Conservation (phyloP, 192 early-diverging fungal species). For the Paraglomus occultum region DNA sequence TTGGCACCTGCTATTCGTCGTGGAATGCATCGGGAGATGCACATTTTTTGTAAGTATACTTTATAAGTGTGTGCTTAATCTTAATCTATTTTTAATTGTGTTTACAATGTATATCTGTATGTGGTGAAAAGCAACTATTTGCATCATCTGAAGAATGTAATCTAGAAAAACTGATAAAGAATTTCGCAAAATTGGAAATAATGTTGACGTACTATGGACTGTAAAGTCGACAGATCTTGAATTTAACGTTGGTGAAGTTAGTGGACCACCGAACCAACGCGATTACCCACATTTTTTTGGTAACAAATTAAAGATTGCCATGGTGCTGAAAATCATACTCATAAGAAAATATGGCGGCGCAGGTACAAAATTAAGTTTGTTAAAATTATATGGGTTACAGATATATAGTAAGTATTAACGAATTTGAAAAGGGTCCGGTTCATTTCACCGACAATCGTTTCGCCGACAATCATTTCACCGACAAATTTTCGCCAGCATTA, state of each 20-base stretch:
- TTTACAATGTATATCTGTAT: slow-evolving; percentile 8
- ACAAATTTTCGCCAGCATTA: no score
- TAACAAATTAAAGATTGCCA: slow-evolving; percentile 18
- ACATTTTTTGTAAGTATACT: no score
- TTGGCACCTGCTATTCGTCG: neutral
- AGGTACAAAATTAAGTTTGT: slow-evolving; percentile 2
- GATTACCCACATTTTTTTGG: slow-evolving; percentile 11
- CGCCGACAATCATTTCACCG: no score
- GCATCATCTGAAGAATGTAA: slow-evolving; percentile 18
- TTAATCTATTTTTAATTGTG: slow-evolving; percentile 6
- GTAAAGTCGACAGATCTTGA: slow-evolving; percentile 21
- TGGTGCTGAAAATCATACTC: slow-evolving; percentile 20
- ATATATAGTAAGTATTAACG: slow-evolving; percentile 25
- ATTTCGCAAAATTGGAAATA: slow-evolving; percentile 1
- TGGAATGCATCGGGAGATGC: slow-evolving; percentile 15
- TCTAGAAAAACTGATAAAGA: slow-evolving; percentile 10
- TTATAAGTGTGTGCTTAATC: no score
- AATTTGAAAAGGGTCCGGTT: slow-evolving; percentile 27
- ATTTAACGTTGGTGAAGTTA: slow-evolving; percentile 19
- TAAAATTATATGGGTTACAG: slow-evolving; percentile 24
- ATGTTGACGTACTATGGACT: slow-evolving; percentile 9
- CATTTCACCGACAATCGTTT: no score
- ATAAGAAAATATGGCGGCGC: slow-evolving; percentile 21
- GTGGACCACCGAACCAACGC: slow-evolving; percentile 17
- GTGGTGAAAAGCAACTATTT: slow-evolving; percentile 4